These are phyloP conservation scores for Peronospora destructor DNA, from an alignment of 352 stramenopile species.

Conservation along the genomic window DNA sequence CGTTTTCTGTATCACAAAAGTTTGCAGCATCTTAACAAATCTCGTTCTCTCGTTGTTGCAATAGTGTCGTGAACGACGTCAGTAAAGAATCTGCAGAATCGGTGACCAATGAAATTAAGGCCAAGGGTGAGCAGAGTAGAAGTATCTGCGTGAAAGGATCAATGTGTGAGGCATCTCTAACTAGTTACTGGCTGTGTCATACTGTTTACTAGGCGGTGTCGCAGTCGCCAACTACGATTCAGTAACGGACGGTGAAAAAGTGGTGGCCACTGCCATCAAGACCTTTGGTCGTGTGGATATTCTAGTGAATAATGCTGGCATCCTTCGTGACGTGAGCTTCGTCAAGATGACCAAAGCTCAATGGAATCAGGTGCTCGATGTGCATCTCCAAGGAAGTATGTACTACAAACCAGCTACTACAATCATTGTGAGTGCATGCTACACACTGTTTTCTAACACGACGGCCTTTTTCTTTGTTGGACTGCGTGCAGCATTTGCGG, in stretches of 20 bases:
- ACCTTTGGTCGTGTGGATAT: conserved; percentile 75
- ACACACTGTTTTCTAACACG: neutral
- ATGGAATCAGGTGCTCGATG: conserved; percentile 80
- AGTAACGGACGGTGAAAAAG: conserved; percentile 77
- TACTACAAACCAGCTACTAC: neutral
- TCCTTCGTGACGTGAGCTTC: conserved; percentile 89
- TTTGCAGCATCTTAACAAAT: too few species aligned
- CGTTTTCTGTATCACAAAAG: neutral
- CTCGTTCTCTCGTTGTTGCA: neutral
- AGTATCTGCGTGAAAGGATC: neutral
- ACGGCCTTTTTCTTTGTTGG: neutral
- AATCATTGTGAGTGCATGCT: neutral
- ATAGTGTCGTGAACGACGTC: conserved; percentile 75
- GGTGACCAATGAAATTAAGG: conserved; percentile 75
- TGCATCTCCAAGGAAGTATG: conserved; percentile 78
- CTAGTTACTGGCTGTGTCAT: neutral
- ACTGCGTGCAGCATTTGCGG: conserved; percentile 50
- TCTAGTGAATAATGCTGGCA: conserved; percentile 91
- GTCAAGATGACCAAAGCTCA: conserved; percentile 86
- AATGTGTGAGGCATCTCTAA: neutral
- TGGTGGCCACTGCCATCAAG: conserved; percentile 67
- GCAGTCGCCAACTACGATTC: conserved; percentile 81
- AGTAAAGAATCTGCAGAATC: conserved; percentile 55
- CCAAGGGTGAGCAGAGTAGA: conserved; percentile 31
- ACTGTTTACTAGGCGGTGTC: conserved; percentile 34